Evolutionary conservation across 495 filamentous ascomycete genomes (phyloP).

Genomic region (Saxophila tyrrhenica): DNA sequence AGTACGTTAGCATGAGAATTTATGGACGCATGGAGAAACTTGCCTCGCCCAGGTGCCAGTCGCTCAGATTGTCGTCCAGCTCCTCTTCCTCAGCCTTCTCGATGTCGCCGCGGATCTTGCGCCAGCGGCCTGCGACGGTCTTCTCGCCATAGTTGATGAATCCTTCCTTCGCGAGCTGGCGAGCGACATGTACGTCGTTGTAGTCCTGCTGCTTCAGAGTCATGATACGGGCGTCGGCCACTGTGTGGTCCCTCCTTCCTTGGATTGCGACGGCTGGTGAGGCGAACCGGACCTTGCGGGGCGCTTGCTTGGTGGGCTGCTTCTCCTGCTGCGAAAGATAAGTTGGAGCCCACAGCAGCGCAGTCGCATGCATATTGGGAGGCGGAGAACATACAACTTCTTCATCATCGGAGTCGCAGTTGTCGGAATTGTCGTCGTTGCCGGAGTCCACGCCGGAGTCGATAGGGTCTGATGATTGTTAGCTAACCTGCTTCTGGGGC

Average conservation of each 20-base stretch:
- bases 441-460: neutral
- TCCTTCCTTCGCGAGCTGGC: conserved; percentile 25
- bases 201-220: conserved; percentile 27
- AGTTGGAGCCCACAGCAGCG: too few relatives aligned
- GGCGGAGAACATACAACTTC: neutral
- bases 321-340: neutral
- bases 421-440: neutral
- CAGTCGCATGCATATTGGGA: neutral
- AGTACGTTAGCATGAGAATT: neutral
- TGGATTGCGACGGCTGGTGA: neutral
- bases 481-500: neutral
- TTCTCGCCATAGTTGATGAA: conserved; percentile 26
- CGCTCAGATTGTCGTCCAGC: conserved; percentile 28
- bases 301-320: neutral
- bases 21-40: neutral
- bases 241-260: neutral
- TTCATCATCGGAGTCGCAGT: neutral
- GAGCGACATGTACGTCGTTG: conserved; percentile 23
- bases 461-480: neutral
- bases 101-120: conserved; percentile 24
- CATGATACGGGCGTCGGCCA: conserved; percentile 30
- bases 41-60: conserved; percentile 33
- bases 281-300: neutral
- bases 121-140: conserved; percentile 31
- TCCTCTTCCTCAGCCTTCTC: conserved; percentile 24